Percentiles rank a stretch among this genome's conserved stretches.
Conservation (phyloP, 176 grass and related monocot genomes). For the Hyparrhenia diplandra region DNA sequence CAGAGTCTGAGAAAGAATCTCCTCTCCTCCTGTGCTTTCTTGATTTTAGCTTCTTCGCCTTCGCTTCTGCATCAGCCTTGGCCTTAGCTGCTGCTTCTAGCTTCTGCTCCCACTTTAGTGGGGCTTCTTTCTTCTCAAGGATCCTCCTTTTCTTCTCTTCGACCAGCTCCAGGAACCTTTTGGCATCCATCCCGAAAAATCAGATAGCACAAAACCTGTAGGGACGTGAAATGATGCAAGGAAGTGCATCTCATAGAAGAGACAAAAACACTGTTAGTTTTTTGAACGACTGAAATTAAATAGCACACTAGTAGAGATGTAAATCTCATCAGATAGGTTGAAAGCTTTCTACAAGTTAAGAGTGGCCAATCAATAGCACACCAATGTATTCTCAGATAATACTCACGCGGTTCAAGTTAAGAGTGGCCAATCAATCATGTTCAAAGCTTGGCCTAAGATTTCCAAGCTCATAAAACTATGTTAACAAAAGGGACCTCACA, state of each 20-base stretch:
- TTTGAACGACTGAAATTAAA: neutral
- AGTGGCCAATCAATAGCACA: no score
- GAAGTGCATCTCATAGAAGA: conserved; percentile 99
- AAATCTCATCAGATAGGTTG: neutral
- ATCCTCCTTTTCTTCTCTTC: conserved; percentile 88
- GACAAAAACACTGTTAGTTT: conserved; percentile 62
- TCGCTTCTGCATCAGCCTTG: conserved; percentile 67
- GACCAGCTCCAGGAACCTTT: conserved; percentile 87
- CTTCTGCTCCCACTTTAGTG: conserved; percentile 91
- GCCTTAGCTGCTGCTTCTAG: conserved; percentile 74
- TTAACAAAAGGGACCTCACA: neutral
- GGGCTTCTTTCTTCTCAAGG: conserved; percentile 85
- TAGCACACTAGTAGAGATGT: neutral
- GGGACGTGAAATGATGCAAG: conserved; percentile 95
- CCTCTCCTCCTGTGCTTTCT: conserved; percentile 51
- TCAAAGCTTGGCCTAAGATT: neutral
- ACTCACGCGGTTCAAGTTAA: neutral
- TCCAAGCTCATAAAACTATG: neutral
- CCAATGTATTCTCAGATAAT: neutral
- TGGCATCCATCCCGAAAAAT: conserved; percentile 60
- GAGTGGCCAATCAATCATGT: neutral
- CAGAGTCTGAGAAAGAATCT: conserved; percentile 55
- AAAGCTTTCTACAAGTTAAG: neutral
- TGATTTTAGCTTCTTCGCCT: conserved; percentile 57
- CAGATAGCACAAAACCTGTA: conserved; percentile 69